Conservation (phyloP, 2,329 filamentous ascomycete genomes). For the Trichoderma hamatum region DNA sequence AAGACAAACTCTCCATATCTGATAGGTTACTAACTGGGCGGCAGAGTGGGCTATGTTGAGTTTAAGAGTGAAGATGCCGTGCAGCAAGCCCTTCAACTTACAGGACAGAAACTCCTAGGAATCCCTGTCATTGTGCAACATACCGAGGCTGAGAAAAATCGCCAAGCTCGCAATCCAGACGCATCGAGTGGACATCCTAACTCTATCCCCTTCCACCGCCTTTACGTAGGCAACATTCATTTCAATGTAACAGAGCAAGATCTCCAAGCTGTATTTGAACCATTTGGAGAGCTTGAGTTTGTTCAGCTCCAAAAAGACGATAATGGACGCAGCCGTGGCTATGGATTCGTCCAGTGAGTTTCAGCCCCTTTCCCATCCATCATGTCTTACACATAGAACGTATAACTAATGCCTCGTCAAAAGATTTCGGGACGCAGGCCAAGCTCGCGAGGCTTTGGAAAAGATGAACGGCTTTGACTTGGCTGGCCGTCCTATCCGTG, state of each 20-base stretch:
- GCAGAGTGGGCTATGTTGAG: conserved; percentile 97
- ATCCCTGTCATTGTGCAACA: conserved; percentile 98
- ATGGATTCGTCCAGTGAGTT: conserved; percentile 97
- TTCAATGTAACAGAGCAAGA: conserved; percentile 98
- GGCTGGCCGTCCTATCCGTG: conserved; percentile 93
- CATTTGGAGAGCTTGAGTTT: conserved; percentile 96
- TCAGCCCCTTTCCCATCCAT: neutral
- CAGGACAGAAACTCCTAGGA: conserved; percentile 96
- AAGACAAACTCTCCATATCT: neutral
- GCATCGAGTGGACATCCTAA: conserved; percentile 70
- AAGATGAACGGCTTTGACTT: conserved; percentile 99
- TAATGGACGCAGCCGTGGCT: conserved; percentile 84
- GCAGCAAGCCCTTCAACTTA: conserved; percentile 91
- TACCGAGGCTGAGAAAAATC: conserved; percentile 99
- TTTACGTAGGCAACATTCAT: conserved; percentile 99
- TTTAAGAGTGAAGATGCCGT: conserved; percentile 97
- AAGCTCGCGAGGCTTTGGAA: conserved; percentile 92
- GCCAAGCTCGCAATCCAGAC: conserved; percentile 85
- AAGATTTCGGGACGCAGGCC: conserved; percentile 85
- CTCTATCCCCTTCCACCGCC: conserved; percentile 91
- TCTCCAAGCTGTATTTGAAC: conserved; percentile 93
- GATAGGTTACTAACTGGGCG: conserved; percentile 41
- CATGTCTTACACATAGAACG: neutral
- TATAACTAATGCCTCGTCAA: conserved; percentile 41
- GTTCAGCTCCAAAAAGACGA: conserved; percentile 98